phyloP scores from a whole-genome alignment of 495 filamentous ascomycete genomes.

The Penicillium longicatenatum region DNA sequence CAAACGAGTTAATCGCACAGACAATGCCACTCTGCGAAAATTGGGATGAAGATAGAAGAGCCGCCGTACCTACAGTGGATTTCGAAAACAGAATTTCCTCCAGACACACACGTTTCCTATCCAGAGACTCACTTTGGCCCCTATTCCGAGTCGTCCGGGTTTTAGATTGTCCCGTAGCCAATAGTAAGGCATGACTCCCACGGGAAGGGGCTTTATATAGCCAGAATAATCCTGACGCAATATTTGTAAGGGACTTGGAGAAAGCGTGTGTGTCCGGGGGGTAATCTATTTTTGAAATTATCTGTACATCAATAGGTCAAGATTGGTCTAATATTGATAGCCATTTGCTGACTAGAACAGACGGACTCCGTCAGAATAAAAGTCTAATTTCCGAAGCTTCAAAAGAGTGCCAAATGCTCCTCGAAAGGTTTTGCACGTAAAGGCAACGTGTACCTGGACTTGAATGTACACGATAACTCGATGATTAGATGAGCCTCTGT shows the following conservation, averaged over 20 bases:
- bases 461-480: not conserved
- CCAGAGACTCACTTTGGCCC: too few species aligned
- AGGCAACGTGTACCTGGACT: not conserved
- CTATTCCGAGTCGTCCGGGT: too few species aligned
- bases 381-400: not conserved
- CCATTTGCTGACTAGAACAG: not conserved
- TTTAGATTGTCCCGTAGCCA: too few species aligned
- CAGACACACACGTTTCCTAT: conserved; percentile 3
- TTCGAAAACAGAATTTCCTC: conserved; percentile 8
- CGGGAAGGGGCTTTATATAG: too few species aligned
- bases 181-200: not conserved
- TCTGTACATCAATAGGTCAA: not conserved
- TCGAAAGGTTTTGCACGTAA: not conserved
- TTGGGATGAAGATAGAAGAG: not conserved
- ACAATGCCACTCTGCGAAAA: not conserved
- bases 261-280: not conserved
- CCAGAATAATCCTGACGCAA: too few species aligned
- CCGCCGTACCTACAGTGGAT: not conserved
- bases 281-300: not conserved
- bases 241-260: not conserved
- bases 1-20: not conserved
- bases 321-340: not conserved
- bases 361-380: not conserved
- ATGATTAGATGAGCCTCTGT: not conserved
- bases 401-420: not conserved